A percentile compares a stretch with the other conserved stretches of the same genome.
Evolutionary conservation across 305 asterid species (phyloP).

Genomic region (Rubia peregrina): DNA sequence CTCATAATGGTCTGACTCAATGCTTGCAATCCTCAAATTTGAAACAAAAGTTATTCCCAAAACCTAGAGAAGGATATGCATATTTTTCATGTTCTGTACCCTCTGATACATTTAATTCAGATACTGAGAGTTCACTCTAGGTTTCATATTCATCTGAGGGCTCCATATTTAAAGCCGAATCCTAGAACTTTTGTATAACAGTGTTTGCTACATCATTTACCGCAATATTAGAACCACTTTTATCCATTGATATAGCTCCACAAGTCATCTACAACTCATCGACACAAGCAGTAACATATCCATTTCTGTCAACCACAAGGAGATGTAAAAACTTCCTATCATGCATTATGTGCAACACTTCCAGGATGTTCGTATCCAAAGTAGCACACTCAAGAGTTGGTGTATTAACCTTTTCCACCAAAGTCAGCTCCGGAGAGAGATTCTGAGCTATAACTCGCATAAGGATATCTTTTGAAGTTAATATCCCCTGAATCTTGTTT

Average conservation of each 20-base stretch:
- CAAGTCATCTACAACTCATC: too few species aligned
- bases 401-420: slow-evolving; percentile 73
- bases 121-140: slow-evolving; percentile 66
- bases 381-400: slow-evolving; percentile 77
- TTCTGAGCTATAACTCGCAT: slow-evolving; percentile 89
- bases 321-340: slow-evolving; percentile 82
- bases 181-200: slow-evolving; percentile 97
- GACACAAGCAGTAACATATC: too few species aligned
- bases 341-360: slow-evolving; percentile 87
- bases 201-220: slow-evolving; percentile 69
- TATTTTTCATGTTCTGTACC: slow-evolving; percentile 51
- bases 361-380: slow-evolving; percentile 73
- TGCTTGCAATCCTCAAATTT: slow-evolving; percentile 72
- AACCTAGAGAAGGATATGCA: slow-evolving; percentile 67
- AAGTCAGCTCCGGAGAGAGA: slow-evolving; percentile 80
- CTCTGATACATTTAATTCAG: slow-evolving; percentile 55
- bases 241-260: slow-evolving; percentile 32
- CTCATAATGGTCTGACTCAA: slow-evolving; percentile 24
- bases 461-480: slow-evolving; percentile 85
- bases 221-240: slow-evolving; percentile 53
- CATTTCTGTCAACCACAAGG: slow-evolving; percentile 67
- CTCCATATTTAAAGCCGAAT: slow-evolving; percentile 81
- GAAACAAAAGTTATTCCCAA: slow-evolving; percentile 67
- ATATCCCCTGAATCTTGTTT: slow-evolving; percentile 76
- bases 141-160: slow-evolving; percentile 54